Base-by-base conservation (phyloP, 805 yeast genomes). In the Metschnikowia peoriensis region DNA sequence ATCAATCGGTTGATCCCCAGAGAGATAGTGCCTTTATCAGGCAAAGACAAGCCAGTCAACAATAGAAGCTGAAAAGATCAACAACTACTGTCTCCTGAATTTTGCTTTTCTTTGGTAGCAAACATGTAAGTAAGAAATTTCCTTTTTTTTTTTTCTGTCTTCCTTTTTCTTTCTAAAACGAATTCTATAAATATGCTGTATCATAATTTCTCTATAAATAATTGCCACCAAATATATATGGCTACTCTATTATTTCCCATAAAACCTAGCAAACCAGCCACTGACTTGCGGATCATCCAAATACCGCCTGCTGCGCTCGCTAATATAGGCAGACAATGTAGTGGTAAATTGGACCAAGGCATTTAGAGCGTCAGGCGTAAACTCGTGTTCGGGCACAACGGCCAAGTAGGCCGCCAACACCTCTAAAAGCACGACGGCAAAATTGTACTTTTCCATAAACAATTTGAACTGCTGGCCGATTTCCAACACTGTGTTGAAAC, bases 271-370 rank as follows among this genome's bases (percentile, higher is more conserved):
- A 32, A 53, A 51, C 59, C 55, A 55, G 11, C 28, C 42, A 40
- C 46, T 44, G 47, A 55, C 27, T 15, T 43, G 28, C 15, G 55
- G 51, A 11, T 43, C 50, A 37, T 41, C 41, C 32, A 47, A 16
- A 28, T 38, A 35, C 14, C 17, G 39, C 29, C 39, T 47, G 41
- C 41, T 17, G n/a, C 47, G 44, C 22, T 28, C 39, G 43, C 40
- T 44, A 34, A 50, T 44, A 46, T 48, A 44, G 9, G 44, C 27
- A 12, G 49, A 43, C 7, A 54, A 12, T 38, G 38, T 29, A 10
- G 40, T 29, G n/a, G 58, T 48, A 32, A 47, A 46, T 35, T 48
- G 46, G 40, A 54, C 41, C 41, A 56, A 49, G 15, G 46, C 48
- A 17, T 47, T 50, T 28, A 56, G 27, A 1, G 44, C 46, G 28